Evolutionary conservation across 129 eudicot species (phyloP).

Genomic region (Chrysanthemum seticuspe): DNA sequence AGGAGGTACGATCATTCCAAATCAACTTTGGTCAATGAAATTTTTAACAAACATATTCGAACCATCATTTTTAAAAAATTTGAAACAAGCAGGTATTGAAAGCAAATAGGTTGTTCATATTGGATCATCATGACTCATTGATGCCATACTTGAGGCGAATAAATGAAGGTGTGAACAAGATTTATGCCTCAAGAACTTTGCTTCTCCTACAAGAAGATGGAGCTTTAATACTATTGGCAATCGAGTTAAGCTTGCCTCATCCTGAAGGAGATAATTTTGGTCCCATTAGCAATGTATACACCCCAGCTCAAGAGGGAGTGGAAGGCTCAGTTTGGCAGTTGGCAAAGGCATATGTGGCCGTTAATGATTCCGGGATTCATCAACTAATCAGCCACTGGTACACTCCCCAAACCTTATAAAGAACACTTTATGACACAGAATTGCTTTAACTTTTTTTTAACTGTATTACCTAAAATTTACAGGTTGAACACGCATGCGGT

Average conservation of each 20-base stretch:
- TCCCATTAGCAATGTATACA: slow-evolving; percentile 49
- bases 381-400: slow-evolving; percentile 89
- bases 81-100: slow-evolving; percentile 38
- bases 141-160: slow-evolving; percentile 72
- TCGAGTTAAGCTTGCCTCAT: slow-evolving; percentile 66
- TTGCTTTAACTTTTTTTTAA: not conserved
- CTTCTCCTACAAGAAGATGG: slow-evolving; percentile 56
- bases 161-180: slow-evolving; percentile 52
- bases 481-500: slow-evolving; percentile 56
- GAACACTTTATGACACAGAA: not conserved
- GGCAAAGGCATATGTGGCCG: slow-evolving; percentile 81
- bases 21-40: not conserved
- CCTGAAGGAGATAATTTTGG: slow-evolving; percentile 51
- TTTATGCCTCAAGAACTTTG: slow-evolving; percentile 65
- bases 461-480: not conserved
- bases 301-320: slow-evolving; percentile 53
- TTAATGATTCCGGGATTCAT: slow-evolving; percentile 76
- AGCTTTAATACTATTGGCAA: slow-evolving; percentile 63
- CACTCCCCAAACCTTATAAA: not conserved
- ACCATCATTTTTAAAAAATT: not conserved
- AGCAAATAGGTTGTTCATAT: slow-evolving; percentile 45
- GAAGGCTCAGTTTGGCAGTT: slow-evolving; percentile 66
- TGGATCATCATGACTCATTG: slow-evolving; percentile 68
- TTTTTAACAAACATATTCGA: not conserved
- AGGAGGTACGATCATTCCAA: slow-evolving; percentile 37